These are phyloP conservation scores for Aureobasidium lini DNA, from an alignment of 2,329 filamentous ascomycete species.

Conservation along the genomic window DNA sequence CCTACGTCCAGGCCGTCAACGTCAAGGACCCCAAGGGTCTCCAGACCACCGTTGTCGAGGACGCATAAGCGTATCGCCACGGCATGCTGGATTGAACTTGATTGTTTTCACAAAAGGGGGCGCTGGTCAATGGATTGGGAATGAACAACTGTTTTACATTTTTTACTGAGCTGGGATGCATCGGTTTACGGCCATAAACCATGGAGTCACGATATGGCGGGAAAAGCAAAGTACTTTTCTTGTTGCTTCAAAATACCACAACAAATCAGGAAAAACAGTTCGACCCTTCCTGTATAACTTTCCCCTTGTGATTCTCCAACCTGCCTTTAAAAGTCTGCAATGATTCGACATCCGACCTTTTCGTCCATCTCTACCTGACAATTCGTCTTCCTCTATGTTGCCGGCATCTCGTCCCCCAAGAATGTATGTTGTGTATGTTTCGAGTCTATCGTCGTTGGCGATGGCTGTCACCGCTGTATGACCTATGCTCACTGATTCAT, in stretches of 20 bases:
- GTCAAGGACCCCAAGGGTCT: conserved; percentile 99
- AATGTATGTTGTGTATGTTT: too few relatives aligned
- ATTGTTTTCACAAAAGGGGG: conserved; percentile 2
- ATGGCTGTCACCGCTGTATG: too few relatives aligned
- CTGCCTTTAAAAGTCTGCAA: not conserved
- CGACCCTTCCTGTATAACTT: conserved; percentile 7
- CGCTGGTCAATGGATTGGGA: conserved; percentile 9
- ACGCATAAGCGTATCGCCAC: conserved; percentile 37
- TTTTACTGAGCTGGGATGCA: conserved; percentile 15
- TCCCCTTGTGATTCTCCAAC: not conserved
- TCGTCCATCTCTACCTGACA: too few relatives aligned
- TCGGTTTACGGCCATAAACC: conserved; percentile 6
- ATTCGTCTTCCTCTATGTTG: too few relatives aligned
- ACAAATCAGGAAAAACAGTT: conserved; percentile 13
- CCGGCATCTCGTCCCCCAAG: too few relatives aligned
- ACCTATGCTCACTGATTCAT: too few relatives aligned
- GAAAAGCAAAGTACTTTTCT: conserved; percentile 11
- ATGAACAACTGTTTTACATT: conserved; percentile 12
- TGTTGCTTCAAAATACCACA: conserved; percentile 14
- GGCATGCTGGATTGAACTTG: conserved; percentile 5
- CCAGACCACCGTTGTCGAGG: conserved; percentile 77
- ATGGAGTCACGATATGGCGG: conserved; percentile 13
- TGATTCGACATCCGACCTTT: not conserved
- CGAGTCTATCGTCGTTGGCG: too few relatives aligned
- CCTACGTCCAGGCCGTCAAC: conserved; percentile 98